Conservation (phyloP, 805 yeast genomes). For the Ogataea nitratoaversa region DNA sequence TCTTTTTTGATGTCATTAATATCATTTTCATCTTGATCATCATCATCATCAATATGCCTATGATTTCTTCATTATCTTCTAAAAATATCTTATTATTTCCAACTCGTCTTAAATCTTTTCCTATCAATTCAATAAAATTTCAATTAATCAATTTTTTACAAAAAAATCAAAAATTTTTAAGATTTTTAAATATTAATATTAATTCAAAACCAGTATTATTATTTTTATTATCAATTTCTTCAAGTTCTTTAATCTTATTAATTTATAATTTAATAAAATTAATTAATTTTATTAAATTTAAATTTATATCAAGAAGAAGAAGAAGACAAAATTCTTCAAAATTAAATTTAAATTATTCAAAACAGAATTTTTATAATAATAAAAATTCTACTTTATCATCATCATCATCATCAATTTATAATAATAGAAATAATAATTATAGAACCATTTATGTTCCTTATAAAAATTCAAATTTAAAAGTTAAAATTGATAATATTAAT, state of each 20-base stretch:
- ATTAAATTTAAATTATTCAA: too few relatives aligned
- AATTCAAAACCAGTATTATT: constrained; percentile 31
- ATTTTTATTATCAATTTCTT: constrained; percentile 26
- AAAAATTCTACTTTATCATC: constrained; percentile 9
- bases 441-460: constrained; percentile 48
- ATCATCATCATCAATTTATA: too few relatives aligned
- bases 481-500: constrained; percentile 45
- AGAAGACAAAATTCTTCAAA: constrained; percentile 3
- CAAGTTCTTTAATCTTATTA: constrained; percentile 20
- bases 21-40: too few relatives aligned
- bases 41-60: background rate
- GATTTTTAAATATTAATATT: constrained; percentile 22
- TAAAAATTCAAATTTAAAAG: constrained; percentile 35
- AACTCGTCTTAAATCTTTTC: background rate
- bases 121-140: background rate
- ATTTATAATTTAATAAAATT: constrained; percentile 25
- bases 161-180: constrained; percentile 13
- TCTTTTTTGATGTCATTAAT: too few relatives aligned
- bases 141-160: constrained; percentile 6
- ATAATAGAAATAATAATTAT: constrained; percentile 18
- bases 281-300: constrained; percentile 13
- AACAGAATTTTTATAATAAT: too few relatives aligned
- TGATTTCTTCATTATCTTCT: background rate
- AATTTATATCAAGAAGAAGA: background rate
- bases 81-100: background rate